phyloP scores from a whole-genome alignment of 495 filamentous ascomycete species.

The Hypomontagnella monticulosa region DNA sequence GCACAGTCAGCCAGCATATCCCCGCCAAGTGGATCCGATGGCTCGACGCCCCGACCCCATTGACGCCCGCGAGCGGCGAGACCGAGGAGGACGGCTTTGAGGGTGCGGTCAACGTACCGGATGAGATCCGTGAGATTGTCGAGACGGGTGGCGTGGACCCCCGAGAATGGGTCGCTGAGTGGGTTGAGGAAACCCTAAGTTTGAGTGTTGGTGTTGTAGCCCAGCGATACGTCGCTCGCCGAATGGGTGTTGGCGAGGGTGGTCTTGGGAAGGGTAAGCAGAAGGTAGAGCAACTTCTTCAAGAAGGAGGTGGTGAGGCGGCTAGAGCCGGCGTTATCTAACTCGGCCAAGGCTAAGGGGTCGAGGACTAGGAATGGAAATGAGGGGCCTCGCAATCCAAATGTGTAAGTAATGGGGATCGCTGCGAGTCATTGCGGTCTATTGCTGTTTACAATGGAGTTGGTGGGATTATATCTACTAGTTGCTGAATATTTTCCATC shows the following conservation, averaged over 20 bases:
- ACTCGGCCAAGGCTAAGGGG: not conserved
- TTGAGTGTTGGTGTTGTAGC: conserved; percentile 85
- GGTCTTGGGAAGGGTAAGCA: conserved; percentile 83
- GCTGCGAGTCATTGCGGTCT: not conserved
- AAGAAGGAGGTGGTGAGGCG: conserved; percentile 82
- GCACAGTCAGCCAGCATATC: conserved; percentile 82
- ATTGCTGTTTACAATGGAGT: conserved; percentile 17
- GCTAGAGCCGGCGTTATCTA: conserved; percentile 71
- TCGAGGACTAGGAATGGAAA: too few relatives aligned
- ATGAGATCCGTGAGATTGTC: conserved; percentile 88
- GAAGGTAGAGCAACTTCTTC: conserved; percentile 72
- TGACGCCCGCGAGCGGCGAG: conserved; percentile 54
- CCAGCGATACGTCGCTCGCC: conserved; percentile 92
- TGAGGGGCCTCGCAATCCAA: too few relatives aligned
- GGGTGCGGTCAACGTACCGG: conserved; percentile 64
- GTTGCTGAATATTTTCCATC: conserved; percentile 3
- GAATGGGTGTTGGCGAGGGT: conserved; percentile 94
- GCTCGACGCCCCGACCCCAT: conserved; percentile 80
- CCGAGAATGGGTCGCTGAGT: conserved; percentile 95
- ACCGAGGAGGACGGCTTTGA: conserved; percentile 46
- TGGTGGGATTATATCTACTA: conserved; percentile 1
- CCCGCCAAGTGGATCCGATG: conserved; percentile 89
- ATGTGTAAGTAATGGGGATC: not conserved
- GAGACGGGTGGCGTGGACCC: conserved; percentile 91
- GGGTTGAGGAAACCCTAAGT: conserved; percentile 90